These are phyloP conservation scores for Cordyceps sp. DNA, from an alignment of 2,329 filamentous ascomycete species.

Conservation along the genomic window DNA sequence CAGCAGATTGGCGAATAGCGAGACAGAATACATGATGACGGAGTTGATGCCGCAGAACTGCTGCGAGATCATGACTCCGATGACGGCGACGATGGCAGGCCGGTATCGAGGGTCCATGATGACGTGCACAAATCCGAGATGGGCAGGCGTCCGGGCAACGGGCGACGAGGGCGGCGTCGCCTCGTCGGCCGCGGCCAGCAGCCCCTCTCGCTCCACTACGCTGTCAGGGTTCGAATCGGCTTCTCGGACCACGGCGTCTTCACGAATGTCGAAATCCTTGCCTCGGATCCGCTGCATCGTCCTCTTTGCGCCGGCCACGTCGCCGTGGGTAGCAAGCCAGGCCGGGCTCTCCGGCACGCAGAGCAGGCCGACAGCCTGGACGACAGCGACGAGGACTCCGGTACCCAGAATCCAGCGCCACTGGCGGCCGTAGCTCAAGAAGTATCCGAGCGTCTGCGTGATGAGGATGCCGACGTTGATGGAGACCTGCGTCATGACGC, in stretches of 20 bases:
- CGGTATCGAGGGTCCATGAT: conserved; percentile 50
- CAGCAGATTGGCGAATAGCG: conserved; percentile 65
- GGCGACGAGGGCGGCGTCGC: conserved; percentile 3
- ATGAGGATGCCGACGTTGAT: conserved; percentile 81
- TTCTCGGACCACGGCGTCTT: too few relatives aligned
- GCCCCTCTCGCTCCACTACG: too few relatives aligned
- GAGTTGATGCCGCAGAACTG: conserved; percentile 92
- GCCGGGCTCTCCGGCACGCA: conserved; percentile 75
- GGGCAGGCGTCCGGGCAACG: conserved; percentile 9
- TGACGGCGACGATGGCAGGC: conserved; percentile 63
- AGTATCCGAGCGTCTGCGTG: conserved; percentile 74
- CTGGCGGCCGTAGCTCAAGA: conserved; percentile 59
- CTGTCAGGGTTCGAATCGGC: too few relatives aligned
- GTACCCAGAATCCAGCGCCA: conserved; percentile 75
- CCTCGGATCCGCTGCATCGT: conserved; percentile 66
- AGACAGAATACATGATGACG: conserved; percentile 97
- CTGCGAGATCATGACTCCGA: conserved; percentile 84
- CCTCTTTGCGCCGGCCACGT: conserved; percentile 41
- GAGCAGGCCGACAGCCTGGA: conserved; percentile 54
- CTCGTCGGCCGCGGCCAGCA: conserved; percentile 30
- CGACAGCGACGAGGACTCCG: conserved; percentile 49
- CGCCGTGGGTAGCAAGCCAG: conserved; percentile 62
- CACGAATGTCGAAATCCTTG: conserved; percentile 46
- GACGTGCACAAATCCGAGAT: conserved; percentile 48
- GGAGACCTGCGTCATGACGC: conserved; percentile 75